Percentiles rank a stretch among this genome's conserved stretches.
phyloP scores from a whole-genome alignment of 192 early-diverging fungal genomes.

The Linnemannia elongata region DNA sequence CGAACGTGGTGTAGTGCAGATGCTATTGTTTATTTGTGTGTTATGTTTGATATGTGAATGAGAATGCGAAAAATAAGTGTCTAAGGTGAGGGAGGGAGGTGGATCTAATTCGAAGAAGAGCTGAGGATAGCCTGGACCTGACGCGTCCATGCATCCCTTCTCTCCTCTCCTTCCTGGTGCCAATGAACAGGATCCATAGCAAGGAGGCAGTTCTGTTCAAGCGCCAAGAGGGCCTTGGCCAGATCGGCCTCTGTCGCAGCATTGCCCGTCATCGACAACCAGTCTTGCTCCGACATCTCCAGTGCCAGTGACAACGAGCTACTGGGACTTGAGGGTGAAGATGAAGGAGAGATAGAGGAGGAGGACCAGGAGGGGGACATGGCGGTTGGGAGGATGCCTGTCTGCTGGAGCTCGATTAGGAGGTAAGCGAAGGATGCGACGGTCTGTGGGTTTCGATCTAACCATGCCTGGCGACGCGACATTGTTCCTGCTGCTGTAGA shows the following conservation, averaged over 20 bases:
- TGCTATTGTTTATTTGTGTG: no score
- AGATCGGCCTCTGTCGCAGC: conserved; percentile 28
- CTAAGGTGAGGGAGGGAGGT: no score
- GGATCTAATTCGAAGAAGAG: not conserved
- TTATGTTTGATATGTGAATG: no score
- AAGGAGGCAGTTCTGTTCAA: conserved; percentile 23
- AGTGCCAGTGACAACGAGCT: not conserved
- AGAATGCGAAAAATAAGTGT: no score
- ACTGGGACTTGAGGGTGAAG: not conserved
- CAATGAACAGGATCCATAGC: conserved; percentile 24
- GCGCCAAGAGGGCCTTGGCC: conserved; percentile 28
- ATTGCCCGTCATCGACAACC: conserved; percentile 40
- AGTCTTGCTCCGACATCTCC: conserved; percentile 23
- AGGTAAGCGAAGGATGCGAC: conserved; percentile 38
- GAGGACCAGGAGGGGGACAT: conserved; percentile 19
- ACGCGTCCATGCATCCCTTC: not conserved
- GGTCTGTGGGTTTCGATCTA: conserved; percentile 21
- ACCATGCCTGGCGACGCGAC: conserved; percentile 24
- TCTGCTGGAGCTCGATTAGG: conserved; percentile 46
- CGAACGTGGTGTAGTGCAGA: no score
- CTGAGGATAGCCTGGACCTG: not conserved
- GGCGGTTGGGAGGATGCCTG: conserved; percentile 23
- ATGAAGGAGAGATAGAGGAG: not conserved
- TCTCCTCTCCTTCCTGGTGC: not conserved
- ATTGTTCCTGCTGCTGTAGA: not conserved